Evolutionary conservation across 352 stramenopile genomes (phyloP).

Genomic region (Globisporangium spinosum): DNA sequence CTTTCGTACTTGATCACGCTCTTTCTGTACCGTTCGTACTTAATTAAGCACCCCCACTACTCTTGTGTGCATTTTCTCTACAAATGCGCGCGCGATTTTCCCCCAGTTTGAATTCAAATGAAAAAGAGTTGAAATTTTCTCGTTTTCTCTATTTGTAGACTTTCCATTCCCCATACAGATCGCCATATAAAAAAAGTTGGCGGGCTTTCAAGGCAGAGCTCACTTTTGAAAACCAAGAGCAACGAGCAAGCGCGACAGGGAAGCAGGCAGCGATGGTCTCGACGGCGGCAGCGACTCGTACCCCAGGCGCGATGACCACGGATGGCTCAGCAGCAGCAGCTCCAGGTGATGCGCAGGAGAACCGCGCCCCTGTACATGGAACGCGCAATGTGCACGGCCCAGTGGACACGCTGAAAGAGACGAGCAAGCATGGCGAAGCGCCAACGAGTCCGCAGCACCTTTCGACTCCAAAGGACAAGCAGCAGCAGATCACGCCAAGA

Average conservation of each 20-base stretch:
- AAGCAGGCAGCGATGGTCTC: conserved; percentile 23
- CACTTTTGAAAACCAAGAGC: conserved; percentile 14
- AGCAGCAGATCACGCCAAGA: conserved; percentile 2
- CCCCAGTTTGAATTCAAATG: conserved; percentile 13
- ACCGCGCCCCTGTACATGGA: conserved; percentile 22
- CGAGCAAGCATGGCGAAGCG: conserved; percentile 16
- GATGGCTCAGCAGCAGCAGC: neutral
- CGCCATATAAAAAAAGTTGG: neutral
- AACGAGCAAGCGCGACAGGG: conserved; percentile 3
- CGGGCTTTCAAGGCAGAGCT: neutral
- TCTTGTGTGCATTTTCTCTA: neutral
- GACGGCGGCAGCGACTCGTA: neutral
- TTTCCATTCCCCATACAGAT: neutral
- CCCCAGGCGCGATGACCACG: neutral
- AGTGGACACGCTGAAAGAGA: conserved; percentile 8
- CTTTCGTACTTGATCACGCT: neutral
- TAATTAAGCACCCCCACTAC: neutral
- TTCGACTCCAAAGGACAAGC: neutral
- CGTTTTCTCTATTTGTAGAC: conserved; percentile 7
- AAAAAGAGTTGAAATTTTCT: neutral
- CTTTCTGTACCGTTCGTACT: neutral
- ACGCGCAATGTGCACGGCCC: conserved; percentile 6
- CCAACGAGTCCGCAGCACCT: neutral
- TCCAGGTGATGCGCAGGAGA: conserved; percentile 30
- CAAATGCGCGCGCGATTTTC: conserved; percentile 1